Evolutionary conservation across 371 early-diverging fungal species (phyloP).

Genomic region (Zopfochytrium polystomum): DNA sequence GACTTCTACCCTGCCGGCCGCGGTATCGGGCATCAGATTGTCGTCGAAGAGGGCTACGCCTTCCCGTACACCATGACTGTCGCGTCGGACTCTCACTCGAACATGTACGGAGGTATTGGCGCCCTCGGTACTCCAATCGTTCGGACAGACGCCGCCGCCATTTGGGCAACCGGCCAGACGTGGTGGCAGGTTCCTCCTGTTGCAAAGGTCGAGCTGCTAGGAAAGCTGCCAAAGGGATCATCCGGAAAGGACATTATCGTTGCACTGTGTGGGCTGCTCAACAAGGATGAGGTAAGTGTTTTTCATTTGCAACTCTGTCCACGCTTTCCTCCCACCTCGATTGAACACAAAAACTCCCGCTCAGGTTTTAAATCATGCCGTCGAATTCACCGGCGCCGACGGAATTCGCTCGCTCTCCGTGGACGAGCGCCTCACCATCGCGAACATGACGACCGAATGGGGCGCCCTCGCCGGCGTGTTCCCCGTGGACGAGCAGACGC

Average conservation of each 20-base stretch:
- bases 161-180: constrained; percentile 94
- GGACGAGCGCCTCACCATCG: constrained; percentile 89
- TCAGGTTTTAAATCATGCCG: constrained; percentile 89
- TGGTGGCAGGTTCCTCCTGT: constrained; percentile 98
- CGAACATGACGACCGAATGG: constrained; percentile 99
- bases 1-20: constrained; percentile 93
- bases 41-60: constrained; percentile 95
- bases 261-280: constrained; percentile 67
- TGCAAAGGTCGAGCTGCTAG: constrained; percentile 76
- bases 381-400: constrained; percentile 81
- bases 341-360: constrained; percentile 59
- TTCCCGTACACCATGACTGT: constrained; percentile 89
- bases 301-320: not conserved
- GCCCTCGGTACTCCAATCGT: constrained; percentile 94
- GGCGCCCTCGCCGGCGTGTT: constrained; percentile 95
- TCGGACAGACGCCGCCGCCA: constrained; percentile 93
- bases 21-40: constrained; percentile 95
- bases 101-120: constrained; percentile 95
- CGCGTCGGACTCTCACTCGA: constrained; percentile 96
- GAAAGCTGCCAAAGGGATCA: constrained; percentile 70
- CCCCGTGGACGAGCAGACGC: constrained; percentile 78
- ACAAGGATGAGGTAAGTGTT: constrained; percentile 68
- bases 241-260: constrained; percentile 96
- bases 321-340: not conserved
- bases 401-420: constrained; percentile 66